phyloP scores from a whole-genome alignment of 192 early-diverging fungal species.

The Linnemannia schmuckeri region DNA sequence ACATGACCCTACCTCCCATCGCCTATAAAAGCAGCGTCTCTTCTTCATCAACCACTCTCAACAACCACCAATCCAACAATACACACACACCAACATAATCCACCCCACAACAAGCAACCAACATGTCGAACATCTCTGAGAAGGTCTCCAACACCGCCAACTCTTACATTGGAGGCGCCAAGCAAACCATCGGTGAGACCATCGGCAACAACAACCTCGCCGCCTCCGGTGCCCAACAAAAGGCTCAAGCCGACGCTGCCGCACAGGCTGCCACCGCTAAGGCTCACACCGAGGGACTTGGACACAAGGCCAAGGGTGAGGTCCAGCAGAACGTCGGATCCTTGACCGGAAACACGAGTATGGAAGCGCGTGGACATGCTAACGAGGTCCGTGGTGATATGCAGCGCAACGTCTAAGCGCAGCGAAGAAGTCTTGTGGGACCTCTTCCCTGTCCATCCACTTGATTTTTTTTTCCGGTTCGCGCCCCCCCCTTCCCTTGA shows the following conservation, averaged over 20 bases:
- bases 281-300: constrained; percentile 28
- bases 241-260: constrained; percentile 13
- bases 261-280: constrained; percentile 7
- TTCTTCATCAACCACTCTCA: too few species aligned
- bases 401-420: constrained; percentile 22
- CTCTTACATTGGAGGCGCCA: constrained; percentile 37
- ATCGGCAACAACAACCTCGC: constrained; percentile 22
- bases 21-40: not conserved
- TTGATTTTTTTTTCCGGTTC: not conserved
- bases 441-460: not conserved
- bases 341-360: constrained; percentile 7
- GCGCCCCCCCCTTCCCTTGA: too few species aligned
- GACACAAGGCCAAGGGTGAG: constrained; percentile 15
- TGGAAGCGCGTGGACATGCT: constrained; percentile 29
- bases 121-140: constrained; percentile 14
- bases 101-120: not conserved
- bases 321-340: constrained; percentile 37
- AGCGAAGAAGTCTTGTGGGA: not conserved
- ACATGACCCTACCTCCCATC: not conserved
- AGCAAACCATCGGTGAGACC: constrained; percentile 21
- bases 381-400: constrained; percentile 21
- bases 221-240: constrained; percentile 15
- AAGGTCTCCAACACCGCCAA: constrained; percentile 21
- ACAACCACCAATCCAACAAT: not conserved
- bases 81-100: not conserved